Evolutionary conservation across 2,329 filamentous ascomycete species (phyloP).

Genomic region (Aspergillus sp.): DNA sequence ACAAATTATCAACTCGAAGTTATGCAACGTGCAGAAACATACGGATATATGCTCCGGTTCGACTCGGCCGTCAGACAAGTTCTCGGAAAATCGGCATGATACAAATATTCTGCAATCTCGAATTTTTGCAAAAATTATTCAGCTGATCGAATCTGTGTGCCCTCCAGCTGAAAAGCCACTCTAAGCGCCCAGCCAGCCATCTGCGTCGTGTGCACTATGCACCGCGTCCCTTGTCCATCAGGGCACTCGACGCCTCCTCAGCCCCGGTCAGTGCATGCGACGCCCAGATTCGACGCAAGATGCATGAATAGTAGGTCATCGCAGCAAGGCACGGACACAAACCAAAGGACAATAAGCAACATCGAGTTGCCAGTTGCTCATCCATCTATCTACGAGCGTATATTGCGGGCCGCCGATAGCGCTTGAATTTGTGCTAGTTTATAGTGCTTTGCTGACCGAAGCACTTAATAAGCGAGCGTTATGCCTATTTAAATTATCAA

Average conservation of each 20-base stretch:
- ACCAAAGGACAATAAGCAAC: not conserved
- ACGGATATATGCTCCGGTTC: too few relatives aligned
- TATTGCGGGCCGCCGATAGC: not conserved
- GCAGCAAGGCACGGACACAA: not conserved
- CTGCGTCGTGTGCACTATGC: not conserved
- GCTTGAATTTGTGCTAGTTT: not conserved
- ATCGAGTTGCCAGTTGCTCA: not conserved
- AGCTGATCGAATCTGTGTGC: not conserved
- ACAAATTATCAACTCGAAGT: not conserved
- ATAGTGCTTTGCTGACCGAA: not conserved
- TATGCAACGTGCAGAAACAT: not conserved
- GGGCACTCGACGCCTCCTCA: not conserved
- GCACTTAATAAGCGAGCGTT: not conserved
- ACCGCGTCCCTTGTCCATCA: constrained; percentile 7
- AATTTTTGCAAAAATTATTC: too few relatives aligned
- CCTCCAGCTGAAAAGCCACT: not conserved
- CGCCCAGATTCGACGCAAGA: not conserved
- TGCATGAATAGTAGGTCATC: not conserved
- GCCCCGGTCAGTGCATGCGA: not conserved
- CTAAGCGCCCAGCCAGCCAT: constrained; percentile 1
- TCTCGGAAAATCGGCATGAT: not conserved
- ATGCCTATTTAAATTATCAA: not conserved
- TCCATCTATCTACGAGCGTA: not conserved
- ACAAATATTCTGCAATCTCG: not conserved
- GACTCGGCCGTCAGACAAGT: not conserved